Evolutionary conservation across 2,329 filamentous ascomycete genomes (phyloP), one percentile per base, ranked within the genome.

Genomic region (Fusarium camptoceras): DNA sequence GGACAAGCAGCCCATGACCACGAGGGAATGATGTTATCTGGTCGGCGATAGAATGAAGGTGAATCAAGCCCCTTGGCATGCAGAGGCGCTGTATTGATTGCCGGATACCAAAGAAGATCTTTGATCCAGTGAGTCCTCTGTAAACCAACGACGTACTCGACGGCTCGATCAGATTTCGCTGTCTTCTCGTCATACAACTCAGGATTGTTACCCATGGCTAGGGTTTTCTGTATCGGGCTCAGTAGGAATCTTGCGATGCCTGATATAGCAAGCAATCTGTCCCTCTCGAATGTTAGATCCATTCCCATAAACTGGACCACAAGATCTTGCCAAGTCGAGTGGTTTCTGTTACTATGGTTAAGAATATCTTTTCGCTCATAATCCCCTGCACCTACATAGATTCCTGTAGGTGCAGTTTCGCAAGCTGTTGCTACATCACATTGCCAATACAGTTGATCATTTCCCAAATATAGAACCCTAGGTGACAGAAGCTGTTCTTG

Each of bases 391-490:
- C n/a, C n/a, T n/a, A n/a, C n/a, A n/a, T n/a, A n/a, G n/a, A n/a
- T n/a, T n/a, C n/a, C n/a, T n/a, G n/a, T n/a, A n/a, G 56, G 37
- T 6, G 22, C 30, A 15, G 28, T 34, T 28, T 59, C 56, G 5
- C 15, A 7, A 6, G 22, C 8, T 16, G 1, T 6, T 2, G 8
- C 4, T 0, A 8, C 2, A 2, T 54, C 34, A 3, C 60, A 64
- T 15, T 64, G 48, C 60, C 60, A 59, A 11, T 64, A 64, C 0
- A 64, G 1, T 14, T 64, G 27, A 2, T 59, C 55, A 2, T 48
- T 60, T 0, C 60, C 55, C 16, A 63, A 15, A 12, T 59, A 59
- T 2, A 63, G 34, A 5, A 59, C 22, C 4, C 55, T 43, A 2
- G 20, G 12, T 0, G 60, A 63, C 2, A 63, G 37, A 18, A 42